Evolutionary conservation across 2,329 filamentous ascomycete genomes (phyloP).

Genomic region (Fusarium incarnatum): DNA sequence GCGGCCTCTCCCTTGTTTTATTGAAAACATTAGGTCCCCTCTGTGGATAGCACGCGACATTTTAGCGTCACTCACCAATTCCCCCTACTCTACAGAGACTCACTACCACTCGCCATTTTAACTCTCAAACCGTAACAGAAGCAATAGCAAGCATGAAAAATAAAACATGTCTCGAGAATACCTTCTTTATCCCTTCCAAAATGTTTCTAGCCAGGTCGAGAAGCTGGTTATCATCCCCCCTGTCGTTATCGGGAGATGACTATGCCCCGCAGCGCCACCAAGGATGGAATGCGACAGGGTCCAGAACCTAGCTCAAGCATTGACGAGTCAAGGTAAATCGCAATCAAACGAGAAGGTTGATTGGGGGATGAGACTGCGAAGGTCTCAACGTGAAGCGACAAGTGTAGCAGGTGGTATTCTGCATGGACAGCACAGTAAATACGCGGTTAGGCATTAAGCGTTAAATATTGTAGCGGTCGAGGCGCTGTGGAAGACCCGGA

Average conservation of each 20-base stretch:
- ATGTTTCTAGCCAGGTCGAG: constrained; percentile 11
- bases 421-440: neutral
- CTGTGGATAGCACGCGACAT: constrained; percentile 25
- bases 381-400: constrained; percentile 15
- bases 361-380: neutral
- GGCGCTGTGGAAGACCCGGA: neutral
- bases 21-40: constrained; percentile 41
- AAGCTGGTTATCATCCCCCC: neutral
- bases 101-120: neutral
- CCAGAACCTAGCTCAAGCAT: constrained; percentile 7
- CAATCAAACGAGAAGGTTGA: constrained; percentile 17
- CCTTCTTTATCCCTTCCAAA: neutral
- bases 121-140: neutral
- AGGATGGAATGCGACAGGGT: constrained; percentile 10
- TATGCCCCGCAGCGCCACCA: constrained; percentile 16
- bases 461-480: neutral
- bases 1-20: constrained; percentile 23
- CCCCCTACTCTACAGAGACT: neutral
- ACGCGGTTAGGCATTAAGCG: neutral
- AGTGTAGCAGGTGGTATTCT: constrained; percentile 4
- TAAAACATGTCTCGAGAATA: neutral
- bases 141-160: neutral
- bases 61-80: constrained; percentile 19
- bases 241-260: constrained; percentile 20
- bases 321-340: constrained; percentile 29